These are phyloP conservation scores for Karstenula rhodostoma DNA, from an alignment of 2,329 filamentous ascomycete genomes.

Conservation along the genomic window DNA sequence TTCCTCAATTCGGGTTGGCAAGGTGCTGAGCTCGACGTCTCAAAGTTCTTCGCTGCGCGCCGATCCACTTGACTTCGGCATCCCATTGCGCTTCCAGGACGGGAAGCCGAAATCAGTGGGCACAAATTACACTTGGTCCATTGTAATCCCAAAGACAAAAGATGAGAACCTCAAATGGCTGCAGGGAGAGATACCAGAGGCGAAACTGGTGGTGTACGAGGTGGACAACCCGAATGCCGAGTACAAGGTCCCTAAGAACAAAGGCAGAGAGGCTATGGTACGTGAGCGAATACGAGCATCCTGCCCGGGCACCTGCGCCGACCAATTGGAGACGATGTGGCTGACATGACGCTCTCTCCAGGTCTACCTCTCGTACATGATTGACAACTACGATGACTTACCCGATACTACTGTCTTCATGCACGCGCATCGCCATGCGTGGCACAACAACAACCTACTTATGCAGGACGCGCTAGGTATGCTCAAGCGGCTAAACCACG, in stretches of 20 bases:
- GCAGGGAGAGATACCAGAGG: constrained; percentile 43
- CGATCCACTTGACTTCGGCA: constrained; percentile 47
- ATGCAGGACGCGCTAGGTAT: constrained; percentile 60
- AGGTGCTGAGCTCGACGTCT: constrained; percentile 21
- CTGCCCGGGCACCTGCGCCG: neutral
- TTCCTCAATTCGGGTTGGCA: constrained; percentile 23
- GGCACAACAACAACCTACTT: constrained; percentile 67
- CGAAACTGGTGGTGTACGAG: constrained; percentile 57
- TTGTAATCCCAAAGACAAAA: constrained; percentile 49
- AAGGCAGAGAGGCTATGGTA: constrained; percentile 68
- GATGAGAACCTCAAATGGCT: constrained; percentile 50
- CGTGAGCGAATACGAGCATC: constrained; percentile 8
- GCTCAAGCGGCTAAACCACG: constrained; percentile 60
- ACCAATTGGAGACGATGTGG: neutral
- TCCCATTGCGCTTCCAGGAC: constrained; percentile 43
- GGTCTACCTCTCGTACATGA: constrained; percentile 68
- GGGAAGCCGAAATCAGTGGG: constrained; percentile 42
- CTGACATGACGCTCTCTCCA: constrained; percentile 23
- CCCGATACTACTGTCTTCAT: constrained; percentile 68
- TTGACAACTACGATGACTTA: constrained; percentile 67
- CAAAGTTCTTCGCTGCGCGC: constrained; percentile 15
- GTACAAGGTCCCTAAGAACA: constrained; percentile 64
- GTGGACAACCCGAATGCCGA: constrained; percentile 60
- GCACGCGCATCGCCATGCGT: constrained; percentile 62
- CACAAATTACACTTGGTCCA: constrained; percentile 46